A percentile compares a stretch with the other conserved stretches of the same genome.
Evolutionary conservation across 2,329 filamentous ascomycete species (phyloP).

Genomic region (Thielaviopsis euricoi): DNA sequence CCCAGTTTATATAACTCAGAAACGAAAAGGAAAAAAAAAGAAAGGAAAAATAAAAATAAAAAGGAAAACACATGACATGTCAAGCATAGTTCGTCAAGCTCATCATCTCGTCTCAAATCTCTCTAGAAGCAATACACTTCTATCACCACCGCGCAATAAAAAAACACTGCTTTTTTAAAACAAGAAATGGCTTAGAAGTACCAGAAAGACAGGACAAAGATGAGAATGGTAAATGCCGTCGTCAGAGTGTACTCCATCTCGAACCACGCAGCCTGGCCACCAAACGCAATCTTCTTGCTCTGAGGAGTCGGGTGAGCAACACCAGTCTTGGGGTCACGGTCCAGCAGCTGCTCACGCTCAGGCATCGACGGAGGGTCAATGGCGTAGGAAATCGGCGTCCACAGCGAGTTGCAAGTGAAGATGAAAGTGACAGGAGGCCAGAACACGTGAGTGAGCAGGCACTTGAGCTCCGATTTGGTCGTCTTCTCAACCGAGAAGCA

Average conservation of each 20-base stretch:
- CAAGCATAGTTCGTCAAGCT: slow-evolving; percentile 7
- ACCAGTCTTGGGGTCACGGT: slow-evolving; percentile 35
- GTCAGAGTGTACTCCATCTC: slow-evolving; percentile 36
- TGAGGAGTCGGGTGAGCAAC: slow-evolving; percentile 33
- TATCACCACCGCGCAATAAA: background rate
- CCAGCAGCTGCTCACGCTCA: slow-evolving; percentile 38
- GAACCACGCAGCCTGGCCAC: slow-evolving; percentile 36
- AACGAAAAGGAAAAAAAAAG: background rate
- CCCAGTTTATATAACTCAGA: slow-evolving; percentile 1
- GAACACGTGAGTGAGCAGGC: slow-evolving; percentile 41
- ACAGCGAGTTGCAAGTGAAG: slow-evolving; percentile 36
- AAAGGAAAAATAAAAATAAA: slow-evolving; percentile 1
- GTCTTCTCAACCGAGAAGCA: slow-evolving; percentile 26
- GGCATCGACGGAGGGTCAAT: slow-evolving; percentile 42
- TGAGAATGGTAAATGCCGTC: slow-evolving; percentile 30
- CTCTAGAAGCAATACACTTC: background rate
- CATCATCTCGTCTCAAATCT: background rate
- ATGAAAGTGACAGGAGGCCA: slow-evolving; percentile 45
- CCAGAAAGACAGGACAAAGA: slow-evolving; percentile 29
- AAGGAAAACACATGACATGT: background rate
- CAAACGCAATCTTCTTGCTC: slow-evolving; percentile 39
- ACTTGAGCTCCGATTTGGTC: slow-evolving; percentile 27
- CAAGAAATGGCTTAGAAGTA: slow-evolving; percentile 5
- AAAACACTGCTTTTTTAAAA: background rate
- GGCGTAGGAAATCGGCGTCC: slow-evolving; percentile 43